phyloP scores from a whole-genome alignment of 2,329 filamentous ascomycete species.

The Hymenotorrendiella dingleyae region DNA sequence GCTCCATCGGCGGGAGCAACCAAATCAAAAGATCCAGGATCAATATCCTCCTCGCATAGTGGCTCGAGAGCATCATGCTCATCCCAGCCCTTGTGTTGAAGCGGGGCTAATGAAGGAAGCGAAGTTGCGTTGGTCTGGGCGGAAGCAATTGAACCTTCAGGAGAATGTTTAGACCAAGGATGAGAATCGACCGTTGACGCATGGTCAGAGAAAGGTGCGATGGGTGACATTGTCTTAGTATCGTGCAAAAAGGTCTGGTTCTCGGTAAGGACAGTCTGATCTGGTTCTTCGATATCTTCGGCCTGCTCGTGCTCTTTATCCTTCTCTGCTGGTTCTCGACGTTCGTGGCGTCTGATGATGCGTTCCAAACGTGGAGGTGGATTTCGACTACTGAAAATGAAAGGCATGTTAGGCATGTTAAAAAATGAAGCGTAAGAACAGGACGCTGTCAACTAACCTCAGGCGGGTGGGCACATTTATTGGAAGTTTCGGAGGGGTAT shows the following conservation, averaged over 20 bases:
- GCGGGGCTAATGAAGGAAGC: conserved; percentile 19
- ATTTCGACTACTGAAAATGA: conserved; percentile 4
- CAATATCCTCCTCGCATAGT: conserved; percentile 39
- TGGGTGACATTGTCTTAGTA: not conserved
- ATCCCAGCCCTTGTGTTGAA: conserved; percentile 25
- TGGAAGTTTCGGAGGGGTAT: too few species aligned
- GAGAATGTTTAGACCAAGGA: conserved; percentile 15
- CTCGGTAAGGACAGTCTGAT: too few species aligned
- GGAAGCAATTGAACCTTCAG: conserved; percentile 18
- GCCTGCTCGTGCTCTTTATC: not conserved
- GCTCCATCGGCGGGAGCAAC: conserved; percentile 36
- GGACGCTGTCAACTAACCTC: conserved; percentile 1
- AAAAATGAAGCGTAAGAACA: not conserved
- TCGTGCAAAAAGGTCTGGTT: too few species aligned
- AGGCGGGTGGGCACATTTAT: conserved; percentile 5
- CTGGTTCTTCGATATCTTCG: not conserved
- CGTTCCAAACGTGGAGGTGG: too few species aligned
- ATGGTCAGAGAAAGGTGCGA: conserved; percentile 7
- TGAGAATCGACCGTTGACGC: conserved; percentile 17
- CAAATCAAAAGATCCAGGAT: conserved; percentile 48
- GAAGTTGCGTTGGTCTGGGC: conserved; percentile 26
- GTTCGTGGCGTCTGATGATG: too few species aligned
- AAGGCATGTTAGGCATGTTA: not conserved
- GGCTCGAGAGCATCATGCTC: conserved; percentile 48
- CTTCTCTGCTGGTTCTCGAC: conserved; percentile 2